Evolutionary conservation across 495 filamentous ascomycete genomes (phyloP), one percentile per base, ranked within the genome.

Genomic region (Lasiosphaeris hirsuta): DNA sequence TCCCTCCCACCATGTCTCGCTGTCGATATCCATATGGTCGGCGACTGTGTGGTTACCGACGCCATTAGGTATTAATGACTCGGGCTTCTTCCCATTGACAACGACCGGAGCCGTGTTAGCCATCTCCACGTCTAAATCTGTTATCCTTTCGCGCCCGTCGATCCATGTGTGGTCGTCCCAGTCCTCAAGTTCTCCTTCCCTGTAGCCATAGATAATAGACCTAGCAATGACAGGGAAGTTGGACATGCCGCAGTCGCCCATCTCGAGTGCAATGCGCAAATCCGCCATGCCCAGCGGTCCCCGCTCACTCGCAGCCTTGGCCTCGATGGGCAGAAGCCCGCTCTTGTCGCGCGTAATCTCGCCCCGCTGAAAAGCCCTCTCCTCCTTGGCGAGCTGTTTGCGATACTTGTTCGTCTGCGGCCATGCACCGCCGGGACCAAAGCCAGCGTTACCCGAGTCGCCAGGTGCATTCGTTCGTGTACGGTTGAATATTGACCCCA

Each of bases 351-450:
- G 73, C 37, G 73, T 70, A 3, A 94, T 71, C 55, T 90, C 88
- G 3, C 88, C 89, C 9, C 81, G 75, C 15, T 81, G 80, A 36
- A 78, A 84, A 2, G 80, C 81, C 56, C 83, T 75, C 64, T 96
- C 90, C 70, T 96, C 90, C 39, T 75, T 73, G 57, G 86, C 84
- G 10, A 93, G 73, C 64, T 88, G 86, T 39, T 81, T 72, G 43
- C 84, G 85, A 65, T 92, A 96, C 57, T 84, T 85, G 52, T 87
- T 81, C 17, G 88, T 96, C 72, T 90, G 87, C 62, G 96, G 80
- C 72, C 88, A 89, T 56, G 78, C 82, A 48, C 81, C 76, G 35
- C 83, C 83, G 11, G 84, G 79, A 1, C 85, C 86, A 48, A 79
- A 79, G n/a, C 78, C 80, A 49, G 78, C 75, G 48, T 69, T 79